Evolutionary conservation across 441 rosid genomes (phyloP), one percentile per base, ranked within the genome.

Genomic region (Pelargonium citronellum): DNA sequence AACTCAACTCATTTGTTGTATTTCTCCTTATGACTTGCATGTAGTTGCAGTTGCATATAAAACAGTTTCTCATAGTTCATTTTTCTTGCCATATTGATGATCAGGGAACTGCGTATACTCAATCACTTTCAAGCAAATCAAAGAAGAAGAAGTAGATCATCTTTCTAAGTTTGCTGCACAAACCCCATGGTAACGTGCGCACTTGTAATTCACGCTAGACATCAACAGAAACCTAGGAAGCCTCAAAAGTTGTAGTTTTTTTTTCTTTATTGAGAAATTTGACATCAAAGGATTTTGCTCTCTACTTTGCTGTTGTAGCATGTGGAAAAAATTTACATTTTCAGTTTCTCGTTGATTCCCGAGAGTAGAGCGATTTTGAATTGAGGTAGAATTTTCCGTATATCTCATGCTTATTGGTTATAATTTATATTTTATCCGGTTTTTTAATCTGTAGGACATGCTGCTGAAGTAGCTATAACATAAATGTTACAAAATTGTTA

Each of bases 71-170:
- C n/a, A 69, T 53, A 20, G 69, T 62, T 66, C 30, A 71, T 9
- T 16, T 67, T 44, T 71, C 37, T 67, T 69, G 46, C 22, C 13
- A 39, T 70, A 71, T 51, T 22, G 66, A 65, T 67, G 66, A 63
- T 47, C 85, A 95, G 99, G 99, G 99, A 75, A 95, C 99, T 66
- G 79, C 92, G 30, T 83, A 80, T 79, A 82, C 91, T 12, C 91
- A 81, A 81, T 82, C 92, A 62, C 73, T 58, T 66, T 83, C 95
- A 68, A 87, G 81, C 83, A 95, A 95, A 81, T 85, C 87, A 1
- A 95, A 89, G 88, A 91, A 89, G 88, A 91, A 91, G 88, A 90
- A 88, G 88, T 85, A 86, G 84, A 79, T 41, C 46, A 10, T 17
- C 46, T 2, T 4, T 66, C 70, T 46, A 69, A n/a, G 66, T 64